Evolutionary conservation across 495 filamentous ascomycete genomes (phyloP).

Genomic region (Xylaria scruposa): DNA sequence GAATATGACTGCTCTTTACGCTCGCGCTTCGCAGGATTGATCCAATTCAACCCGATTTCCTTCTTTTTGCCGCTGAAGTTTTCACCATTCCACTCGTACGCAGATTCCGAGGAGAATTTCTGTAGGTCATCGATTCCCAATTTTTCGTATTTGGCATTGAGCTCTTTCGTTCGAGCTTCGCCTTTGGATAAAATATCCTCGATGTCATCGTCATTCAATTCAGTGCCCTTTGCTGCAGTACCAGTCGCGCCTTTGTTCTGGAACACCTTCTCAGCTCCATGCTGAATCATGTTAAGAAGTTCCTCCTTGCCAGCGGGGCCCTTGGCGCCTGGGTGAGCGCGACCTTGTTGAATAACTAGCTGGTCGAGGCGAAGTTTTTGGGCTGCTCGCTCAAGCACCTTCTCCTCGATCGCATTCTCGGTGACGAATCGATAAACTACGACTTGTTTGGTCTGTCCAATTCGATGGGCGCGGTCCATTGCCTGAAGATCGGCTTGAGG

Average conservation of each 20-base stretch:
- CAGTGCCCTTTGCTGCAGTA: conserved; percentile 62
- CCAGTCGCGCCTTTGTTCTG: conserved; percentile 67
- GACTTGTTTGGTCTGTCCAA: conserved; percentile 98
- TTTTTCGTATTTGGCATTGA: conserved; percentile 94
- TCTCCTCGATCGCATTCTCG: conserved; percentile 98
- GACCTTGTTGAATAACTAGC: conserved; percentile 98
- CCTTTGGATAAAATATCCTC: conserved; percentile 86
- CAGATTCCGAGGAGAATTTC: conserved; percentile 95
- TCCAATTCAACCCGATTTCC: conserved; percentile 94
- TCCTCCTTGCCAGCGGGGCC: conserved; percentile 92
- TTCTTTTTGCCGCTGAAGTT: conserved; percentile 93
- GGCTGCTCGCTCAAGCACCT: conserved; percentile 94
- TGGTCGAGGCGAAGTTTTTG: conserved; percentile 98
- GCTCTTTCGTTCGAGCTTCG: conserved; percentile 84
- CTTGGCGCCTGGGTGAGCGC: conserved; percentile 89
- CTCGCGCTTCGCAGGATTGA: conserved; percentile 98
- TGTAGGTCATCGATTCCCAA: conserved; percentile 98
- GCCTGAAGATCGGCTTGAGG: conserved; percentile 98
- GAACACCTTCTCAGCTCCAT: conserved; percentile 95
- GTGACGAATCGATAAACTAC: conserved; percentile 96
- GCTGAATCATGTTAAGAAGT: conserved; percentile 96
- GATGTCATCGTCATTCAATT: conserved; percentile 85
- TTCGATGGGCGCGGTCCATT: conserved; percentile 98
- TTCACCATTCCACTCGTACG: conserved; percentile 98
- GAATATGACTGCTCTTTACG: conserved; percentile 98